Conservation (phyloP, 2,329 filamentous ascomycete species). For the Fonsecaea erecta region DNA sequence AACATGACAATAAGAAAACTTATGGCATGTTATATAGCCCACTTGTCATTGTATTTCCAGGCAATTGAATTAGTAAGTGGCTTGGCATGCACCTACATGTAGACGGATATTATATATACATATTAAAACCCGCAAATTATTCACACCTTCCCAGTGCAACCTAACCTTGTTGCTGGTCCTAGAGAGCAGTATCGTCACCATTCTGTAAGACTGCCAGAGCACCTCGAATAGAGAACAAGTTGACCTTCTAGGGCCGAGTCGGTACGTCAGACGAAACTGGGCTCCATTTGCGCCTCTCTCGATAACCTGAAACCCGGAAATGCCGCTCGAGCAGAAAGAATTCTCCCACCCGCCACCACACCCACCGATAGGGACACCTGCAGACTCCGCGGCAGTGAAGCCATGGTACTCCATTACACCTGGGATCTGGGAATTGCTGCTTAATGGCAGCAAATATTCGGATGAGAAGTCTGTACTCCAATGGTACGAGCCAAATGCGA, state of each 20-base stretch:
- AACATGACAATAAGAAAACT: neutral
- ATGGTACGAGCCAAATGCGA: constrained; percentile 45
- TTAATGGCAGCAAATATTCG: constrained; percentile 43
- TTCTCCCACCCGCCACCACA: constrained; percentile 36
- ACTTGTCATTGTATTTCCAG: neutral
- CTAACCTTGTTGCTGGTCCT: neutral
- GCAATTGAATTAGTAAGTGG: neutral
- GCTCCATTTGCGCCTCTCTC: neutral
- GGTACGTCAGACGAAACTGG: neutral
- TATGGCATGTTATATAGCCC: no score
- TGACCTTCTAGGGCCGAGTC: neutral
- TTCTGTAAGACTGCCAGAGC: neutral
- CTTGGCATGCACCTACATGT: neutral
- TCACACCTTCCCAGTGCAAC: neutral
- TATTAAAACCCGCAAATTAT: no score
- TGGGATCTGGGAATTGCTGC: constrained; percentile 45
- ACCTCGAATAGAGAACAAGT: neutral
- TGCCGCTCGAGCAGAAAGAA: constrained; percentile 32
- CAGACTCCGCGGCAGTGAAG: constrained; percentile 10
- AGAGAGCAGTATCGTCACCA: neutral
- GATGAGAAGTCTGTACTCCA: constrained; percentile 43
- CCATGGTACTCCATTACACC: constrained; percentile 37
- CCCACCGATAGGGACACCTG: constrained; percentile 33
- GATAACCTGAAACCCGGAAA: constrained; percentile 40
- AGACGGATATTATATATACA: no score